A percentile compares a stretch with the other conserved stretches of the same genome.
phyloP scores from a whole-genome alignment of 1,284 basidiomycete species.

The Rhodotorula mucilaginosa region DNA sequence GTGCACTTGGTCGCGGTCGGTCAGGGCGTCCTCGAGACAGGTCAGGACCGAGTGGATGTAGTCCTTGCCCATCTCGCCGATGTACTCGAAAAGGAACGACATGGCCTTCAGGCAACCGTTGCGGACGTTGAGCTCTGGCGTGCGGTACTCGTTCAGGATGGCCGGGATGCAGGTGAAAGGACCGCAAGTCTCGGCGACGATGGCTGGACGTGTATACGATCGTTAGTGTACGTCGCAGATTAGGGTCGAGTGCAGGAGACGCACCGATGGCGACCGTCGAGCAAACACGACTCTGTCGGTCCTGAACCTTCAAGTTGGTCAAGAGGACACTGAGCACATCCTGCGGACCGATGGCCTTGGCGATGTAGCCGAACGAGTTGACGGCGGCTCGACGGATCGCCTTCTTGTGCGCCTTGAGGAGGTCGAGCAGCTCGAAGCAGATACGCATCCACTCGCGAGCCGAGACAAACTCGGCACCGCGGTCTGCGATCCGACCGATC shows the following conservation, averaged over 20 bases:
- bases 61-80: conserved; percentile 98
- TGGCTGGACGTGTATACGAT: conserved; percentile 52
- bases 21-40: conserved; percentile 95
- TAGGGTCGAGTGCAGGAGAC: conserved; percentile 16
- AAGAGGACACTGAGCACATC: conserved; percentile 94
- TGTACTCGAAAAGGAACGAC: conserved; percentile 98
- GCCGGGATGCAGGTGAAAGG: conserved; percentile 99
- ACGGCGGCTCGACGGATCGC: conserved; percentile 97
- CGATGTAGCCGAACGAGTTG: conserved; percentile 99
- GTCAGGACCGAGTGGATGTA: conserved; percentile 96
- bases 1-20: conserved; percentile 96
- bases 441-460: conserved; percentile 99
- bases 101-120: conserved; percentile 99
- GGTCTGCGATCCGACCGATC: conserved; percentile 98
- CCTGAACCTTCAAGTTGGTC: conserved; percentile 96
- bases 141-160: conserved; percentile 97
- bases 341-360: conserved; percentile 97
- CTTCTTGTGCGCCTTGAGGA: conserved; percentile 99
- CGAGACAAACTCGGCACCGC: conserved; percentile 96
- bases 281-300: conserved; percentile 97
- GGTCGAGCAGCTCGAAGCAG: conserved; percentile 95
- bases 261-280: conserved; percentile 91
- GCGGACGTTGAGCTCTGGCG: conserved; percentile 90
- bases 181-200: conserved; percentile 95
- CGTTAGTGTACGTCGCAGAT: background rate